A percentile compares a stretch with the other conserved stretches of the same genome.
phyloP scores from a whole-genome alignment of 2,329 filamentous ascomycete species.

The Grosmannia huntii region DNA sequence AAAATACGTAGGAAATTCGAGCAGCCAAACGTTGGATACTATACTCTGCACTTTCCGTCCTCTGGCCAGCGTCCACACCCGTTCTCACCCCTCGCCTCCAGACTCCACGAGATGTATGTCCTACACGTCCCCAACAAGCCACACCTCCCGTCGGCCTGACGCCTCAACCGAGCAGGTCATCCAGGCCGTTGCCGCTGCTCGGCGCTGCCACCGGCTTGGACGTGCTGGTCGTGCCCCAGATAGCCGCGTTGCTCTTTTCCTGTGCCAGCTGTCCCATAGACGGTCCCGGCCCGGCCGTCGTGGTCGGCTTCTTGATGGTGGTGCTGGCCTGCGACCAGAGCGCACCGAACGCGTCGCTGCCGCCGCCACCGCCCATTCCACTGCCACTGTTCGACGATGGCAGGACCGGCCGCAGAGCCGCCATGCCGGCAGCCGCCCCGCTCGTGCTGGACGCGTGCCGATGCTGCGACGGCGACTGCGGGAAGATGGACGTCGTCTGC shows the following conservation, averaged over 20 bases:
- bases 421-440: constrained; percentile 14
- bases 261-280: constrained; percentile 93
- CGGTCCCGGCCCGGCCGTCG: constrained; percentile 52
- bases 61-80: not conserved
- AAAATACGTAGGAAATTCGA: too few species aligned
- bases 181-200: constrained; percentile 22
- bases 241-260: constrained; percentile 87
- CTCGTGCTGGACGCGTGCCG: constrained; percentile 11
- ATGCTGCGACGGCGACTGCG: constrained; percentile 4
- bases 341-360: constrained; percentile 79
- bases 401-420: constrained; percentile 12
- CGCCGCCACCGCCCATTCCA: constrained; percentile 44
- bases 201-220: constrained; percentile 18
- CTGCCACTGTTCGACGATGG: constrained; percentile 1
- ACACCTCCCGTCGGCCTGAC: not conserved
- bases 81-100: not conserved
- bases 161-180: constrained; percentile 34
- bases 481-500: constrained; percentile 14
- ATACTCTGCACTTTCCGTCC: not conserved
- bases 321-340: constrained; percentile 68
- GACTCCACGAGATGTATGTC: not conserved
- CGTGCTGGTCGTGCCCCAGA: constrained; percentile 55
- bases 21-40: not conserved
- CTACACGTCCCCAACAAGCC: not conserved
- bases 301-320: constrained; percentile 60